Conservation (phyloP, 2,329 filamentous ascomycete species). For the Plenodomus tracheiphilus region DNA sequence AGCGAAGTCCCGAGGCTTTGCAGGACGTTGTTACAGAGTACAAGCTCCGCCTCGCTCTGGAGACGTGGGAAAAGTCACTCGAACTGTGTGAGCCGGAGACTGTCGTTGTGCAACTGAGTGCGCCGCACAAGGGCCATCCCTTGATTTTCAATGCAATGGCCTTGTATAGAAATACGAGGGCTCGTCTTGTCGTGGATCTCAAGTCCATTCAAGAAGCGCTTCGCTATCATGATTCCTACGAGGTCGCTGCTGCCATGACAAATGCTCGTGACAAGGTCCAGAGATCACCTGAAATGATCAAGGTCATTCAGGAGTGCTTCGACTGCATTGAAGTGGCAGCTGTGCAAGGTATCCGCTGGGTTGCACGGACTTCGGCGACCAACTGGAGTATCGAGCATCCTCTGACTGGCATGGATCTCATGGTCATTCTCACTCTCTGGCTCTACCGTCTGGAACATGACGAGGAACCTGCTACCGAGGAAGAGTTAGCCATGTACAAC, state of each 20-base stretch:
- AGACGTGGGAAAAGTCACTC: constrained; percentile 98
- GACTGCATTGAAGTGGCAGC: constrained; percentile 97
- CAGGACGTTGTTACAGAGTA: constrained; percentile 98
- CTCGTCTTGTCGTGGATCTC: constrained; percentile 89
- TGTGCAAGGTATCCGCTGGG: constrained; percentile 92
- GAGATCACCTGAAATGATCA: constrained; percentile 95
- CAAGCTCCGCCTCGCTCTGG: constrained; percentile 90
- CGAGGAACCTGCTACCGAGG: constrained; percentile 83
- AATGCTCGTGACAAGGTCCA: constrained; percentile 91
- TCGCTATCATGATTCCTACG: constrained; percentile 94
- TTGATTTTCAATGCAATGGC: constrained; percentile 98
- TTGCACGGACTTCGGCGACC: constrained; percentile 93
- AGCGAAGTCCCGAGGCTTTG: constrained; percentile 94
- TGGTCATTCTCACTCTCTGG: constrained; percentile 97
- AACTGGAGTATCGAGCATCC: constrained; percentile 99
- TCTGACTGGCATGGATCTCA: constrained; percentile 92
- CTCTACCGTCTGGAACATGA: constrained; percentile 99
- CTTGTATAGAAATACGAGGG: constrained; percentile 91
- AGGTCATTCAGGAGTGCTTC: constrained; percentile 96
- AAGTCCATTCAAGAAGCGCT: constrained; percentile 96
- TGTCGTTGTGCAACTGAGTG: constrained; percentile 84
- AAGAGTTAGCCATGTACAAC: constrained; percentile 87
- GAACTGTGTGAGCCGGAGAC: constrained; percentile 91
- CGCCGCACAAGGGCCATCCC: constrained; percentile 93
- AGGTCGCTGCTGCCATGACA: constrained; percentile 96